Base-by-base conservation (phyloP, 2,329 filamentous ascomycete species). In the Beauveria sp. region DNA sequence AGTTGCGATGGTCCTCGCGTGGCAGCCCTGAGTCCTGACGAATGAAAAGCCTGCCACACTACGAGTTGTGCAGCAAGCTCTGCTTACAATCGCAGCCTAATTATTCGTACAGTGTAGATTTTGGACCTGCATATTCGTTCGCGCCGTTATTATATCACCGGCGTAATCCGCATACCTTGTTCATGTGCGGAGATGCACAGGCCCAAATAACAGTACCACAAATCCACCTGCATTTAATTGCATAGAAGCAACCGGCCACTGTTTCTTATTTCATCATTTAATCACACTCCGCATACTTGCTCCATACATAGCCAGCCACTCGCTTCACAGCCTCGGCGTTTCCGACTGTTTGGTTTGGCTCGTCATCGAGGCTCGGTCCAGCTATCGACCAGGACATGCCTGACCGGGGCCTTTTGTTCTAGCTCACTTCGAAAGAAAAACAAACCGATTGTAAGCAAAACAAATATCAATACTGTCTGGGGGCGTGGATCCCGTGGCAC, bases 301-400 rank as follows among this genome's bases (percentile, higher is more conserved):
- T 34, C 45, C 43, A 38, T 38, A 14, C 45, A 10, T 16, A 8
- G 24, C n/a, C 26, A 47, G 24, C 14, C 14, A 4, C 12, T 22
- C 30, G 28, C 46, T 30, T 45, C 57, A 46, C 47, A 59, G 57
- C 57, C 56, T 59, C 57, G 57, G 57, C 34, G 38, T 52, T 59
- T 45, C 57, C 57, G 57, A 40, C 18, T 45, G n/a, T 52, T 50
- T 34, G 47, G 55, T 49, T 58, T 30, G 18, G 45, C 45, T 20
- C n/a, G 24, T 45, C 52, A n/a, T 38, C 34, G 5, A 30, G 40
- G 18, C 28, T 10, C 30, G 24, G 22, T 28, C 38, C 43, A 58
- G 24, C 22, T 50, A 47, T 50, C 18, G 24, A 38, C 22, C 24
- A 18, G 30, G 46, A 24, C 34, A 30, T 26, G 42, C 22, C 30